Percentiles rank a stretch among this genome's conserved stretches.
These are phyloP conservation scores for Coemansia aciculifera DNA, from an alignment of 192 early-diverging fungal genomes.

Conservation along the genomic window DNA sequence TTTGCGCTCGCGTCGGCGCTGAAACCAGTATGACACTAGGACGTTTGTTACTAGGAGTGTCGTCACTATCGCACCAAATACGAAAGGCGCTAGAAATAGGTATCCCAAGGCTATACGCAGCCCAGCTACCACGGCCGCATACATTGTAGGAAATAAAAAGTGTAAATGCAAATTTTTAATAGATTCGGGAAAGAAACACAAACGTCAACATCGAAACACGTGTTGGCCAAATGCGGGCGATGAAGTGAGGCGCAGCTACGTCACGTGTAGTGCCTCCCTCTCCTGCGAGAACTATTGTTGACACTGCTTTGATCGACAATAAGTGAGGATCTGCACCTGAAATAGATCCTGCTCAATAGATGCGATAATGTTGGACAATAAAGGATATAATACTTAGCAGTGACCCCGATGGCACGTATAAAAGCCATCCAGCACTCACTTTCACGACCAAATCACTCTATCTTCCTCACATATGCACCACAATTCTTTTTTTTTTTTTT, in stretches of 20 bases:
- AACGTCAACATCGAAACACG: not conserved
- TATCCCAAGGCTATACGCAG: constrained; percentile 26
- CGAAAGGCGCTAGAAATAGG: constrained; percentile 23
- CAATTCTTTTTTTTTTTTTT: not conserved
- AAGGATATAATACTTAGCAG: not conserved
- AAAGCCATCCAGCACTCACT: not conserved
- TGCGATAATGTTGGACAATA: not conserved
- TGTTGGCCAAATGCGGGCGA: not conserved
- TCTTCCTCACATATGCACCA: too few species aligned
- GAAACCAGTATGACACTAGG: constrained; percentile 48
- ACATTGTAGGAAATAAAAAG: not conserved
- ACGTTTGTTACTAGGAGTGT: constrained; percentile 40
- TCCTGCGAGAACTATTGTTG: not conserved
- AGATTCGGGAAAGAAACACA: not conserved
- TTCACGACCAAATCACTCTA: not conserved
- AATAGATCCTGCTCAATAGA: not conserved
- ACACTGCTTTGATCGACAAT: not conserved
- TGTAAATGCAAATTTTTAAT: not conserved
- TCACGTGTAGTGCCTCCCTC: constrained; percentile 6
- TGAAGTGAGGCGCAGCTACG: not conserved
- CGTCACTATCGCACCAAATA: constrained; percentile 18
- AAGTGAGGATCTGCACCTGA: not conserved
- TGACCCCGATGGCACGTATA: not conserved
- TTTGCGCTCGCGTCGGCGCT: constrained; percentile 24
- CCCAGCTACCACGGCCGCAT: constrained; percentile 12